phyloP scores from a whole-genome alignment of 176 grass and related monocot species.

The Bromus sterilis region DNA sequence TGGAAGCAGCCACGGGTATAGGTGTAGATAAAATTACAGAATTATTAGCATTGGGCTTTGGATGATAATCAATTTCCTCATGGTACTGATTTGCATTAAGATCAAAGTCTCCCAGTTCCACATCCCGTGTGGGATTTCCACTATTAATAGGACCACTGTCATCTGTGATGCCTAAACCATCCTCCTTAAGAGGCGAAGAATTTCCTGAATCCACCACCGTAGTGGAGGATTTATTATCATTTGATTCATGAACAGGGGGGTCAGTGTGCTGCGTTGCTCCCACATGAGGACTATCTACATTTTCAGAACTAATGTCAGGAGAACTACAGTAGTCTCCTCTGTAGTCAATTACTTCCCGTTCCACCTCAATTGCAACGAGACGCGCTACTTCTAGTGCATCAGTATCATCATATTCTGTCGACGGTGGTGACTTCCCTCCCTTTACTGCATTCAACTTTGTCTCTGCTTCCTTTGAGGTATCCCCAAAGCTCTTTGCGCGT shows the following conservation, averaged over 20 bases:
- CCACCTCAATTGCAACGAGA: conserved; percentile 30
- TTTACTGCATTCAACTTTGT: conserved; percentile 3
- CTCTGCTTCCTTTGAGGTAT: conserved; percentile 42
- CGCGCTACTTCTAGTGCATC: conserved; percentile 59
- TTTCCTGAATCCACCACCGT: conserved; percentile 33
- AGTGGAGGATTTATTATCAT: conserved; percentile 38
- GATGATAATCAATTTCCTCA: conserved; percentile 5
- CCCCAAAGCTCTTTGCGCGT: conserved; percentile 25
- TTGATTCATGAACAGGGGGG: not conserved
- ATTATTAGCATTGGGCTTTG: conserved; percentile 26
- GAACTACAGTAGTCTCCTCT: conserved; percentile 64
- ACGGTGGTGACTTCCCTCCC: conserved; percentile 33
- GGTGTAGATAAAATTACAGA: conserved; percentile 51
- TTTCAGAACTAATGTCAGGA: conserved; percentile 50
- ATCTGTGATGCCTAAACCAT: conserved; percentile 63
- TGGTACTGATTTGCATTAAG: conserved; percentile 45
- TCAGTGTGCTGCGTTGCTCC: not conserved
- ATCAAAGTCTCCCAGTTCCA: conserved; percentile 41
- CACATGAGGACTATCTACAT: not conserved
- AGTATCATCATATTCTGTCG: conserved; percentile 45
- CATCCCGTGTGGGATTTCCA: not conserved
- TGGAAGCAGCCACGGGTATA: conserved; percentile 60
- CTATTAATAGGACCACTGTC: not conserved
- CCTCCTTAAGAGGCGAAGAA: conserved; percentile 50
- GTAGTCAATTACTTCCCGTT: conserved; percentile 54